Conservation (phyloP, 2,329 filamentous ascomycete genomes). For the Ascochyta rabiei region DNA sequence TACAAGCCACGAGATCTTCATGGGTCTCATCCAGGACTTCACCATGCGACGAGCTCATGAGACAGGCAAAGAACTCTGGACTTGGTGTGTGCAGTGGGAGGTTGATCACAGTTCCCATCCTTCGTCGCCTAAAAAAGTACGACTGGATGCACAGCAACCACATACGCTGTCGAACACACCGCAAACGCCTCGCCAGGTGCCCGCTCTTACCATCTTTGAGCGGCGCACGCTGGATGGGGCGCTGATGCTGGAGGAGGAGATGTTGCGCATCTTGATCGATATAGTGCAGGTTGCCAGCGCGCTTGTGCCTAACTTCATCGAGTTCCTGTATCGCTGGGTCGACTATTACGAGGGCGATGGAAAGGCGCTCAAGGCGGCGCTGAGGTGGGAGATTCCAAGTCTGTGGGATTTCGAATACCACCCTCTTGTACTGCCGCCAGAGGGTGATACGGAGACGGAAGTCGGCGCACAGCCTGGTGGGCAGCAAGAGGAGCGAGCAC, state of each 20-base stretch:
- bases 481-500: neutral
- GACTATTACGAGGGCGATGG: conserved; percentile 43
- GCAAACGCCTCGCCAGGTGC: conserved; percentile 9
- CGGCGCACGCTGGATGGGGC: conserved; percentile 28
- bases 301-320: conserved; percentile 43
- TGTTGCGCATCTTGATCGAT: conserved; percentile 39
- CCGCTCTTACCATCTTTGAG: conserved; percentile 23
- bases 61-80: conserved; percentile 38
- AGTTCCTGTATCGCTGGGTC: conserved; percentile 43
- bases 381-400: conserved; percentile 42
- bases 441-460: neutral
- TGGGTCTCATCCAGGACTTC: conserved; percentile 39
- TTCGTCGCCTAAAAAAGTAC: conserved; percentile 32
- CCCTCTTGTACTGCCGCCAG: conserved; percentile 27
- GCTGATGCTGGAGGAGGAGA: conserved; percentile 35
- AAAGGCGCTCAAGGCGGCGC: conserved; percentile 39
- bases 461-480: neutral
- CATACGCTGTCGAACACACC: neutral
- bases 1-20: conserved; percentile 29
- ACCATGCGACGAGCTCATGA: conserved; percentile 29
- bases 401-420: conserved; percentile 45
- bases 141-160: conserved; percentile 17
- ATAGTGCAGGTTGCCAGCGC: conserved; percentile 36
- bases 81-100: conserved; percentile 43
- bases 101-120: conserved; percentile 18